Evolutionary conservation across 768 basidiomycete genomes (phyloP).

Genomic region (Cyclocybe cylindracea): DNA sequence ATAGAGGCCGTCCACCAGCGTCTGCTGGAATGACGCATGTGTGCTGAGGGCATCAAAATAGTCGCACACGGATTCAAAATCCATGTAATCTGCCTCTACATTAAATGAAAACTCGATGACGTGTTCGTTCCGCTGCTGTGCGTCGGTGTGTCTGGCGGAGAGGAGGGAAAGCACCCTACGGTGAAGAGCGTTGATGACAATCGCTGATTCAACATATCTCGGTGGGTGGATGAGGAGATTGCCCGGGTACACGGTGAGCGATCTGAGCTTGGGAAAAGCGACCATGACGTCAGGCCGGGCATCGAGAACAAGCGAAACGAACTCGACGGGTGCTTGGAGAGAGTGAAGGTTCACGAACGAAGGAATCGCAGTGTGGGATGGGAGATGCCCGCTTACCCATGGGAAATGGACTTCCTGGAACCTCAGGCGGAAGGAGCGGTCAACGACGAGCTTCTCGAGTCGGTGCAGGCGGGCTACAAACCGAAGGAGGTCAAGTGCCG

Average conservation of each 20-base stretch:
- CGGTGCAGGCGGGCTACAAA: conserved; percentile 14
- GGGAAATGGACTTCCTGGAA: conserved; percentile 1
- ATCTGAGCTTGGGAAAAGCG: conserved; percentile 6
- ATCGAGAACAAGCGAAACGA: conserved; percentile 13
- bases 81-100: conserved; percentile 19
- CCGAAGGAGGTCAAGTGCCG: conserved; percentile 11
- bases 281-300: neutral
- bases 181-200: conserved; percentile 12
- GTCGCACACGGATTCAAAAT: conserved; percentile 11
- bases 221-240: conserved; percentile 16
- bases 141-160: neutral
- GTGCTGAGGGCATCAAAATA: conserved; percentile 12
- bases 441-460: conserved; percentile 14
- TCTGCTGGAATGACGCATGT: conserved; percentile 5
- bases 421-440: conserved; percentile 16
- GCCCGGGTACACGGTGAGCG: conserved; percentile 17
- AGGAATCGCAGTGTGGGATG: neutral
- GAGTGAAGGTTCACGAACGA: conserved; percentile 8
- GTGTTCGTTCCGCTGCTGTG: neutral
- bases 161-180: conserved; percentile 1
- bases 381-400: neutral
- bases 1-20: conserved; percentile 3
- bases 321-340: conserved; percentile 14
- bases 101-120: conserved; percentile 10
- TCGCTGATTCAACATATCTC: conserved; percentile 14